These are phyloP conservation scores for Xanthoceras sorbifolium DNA, from an alignment of 345 rosid genomes.

Conservation along the genomic window DNA sequence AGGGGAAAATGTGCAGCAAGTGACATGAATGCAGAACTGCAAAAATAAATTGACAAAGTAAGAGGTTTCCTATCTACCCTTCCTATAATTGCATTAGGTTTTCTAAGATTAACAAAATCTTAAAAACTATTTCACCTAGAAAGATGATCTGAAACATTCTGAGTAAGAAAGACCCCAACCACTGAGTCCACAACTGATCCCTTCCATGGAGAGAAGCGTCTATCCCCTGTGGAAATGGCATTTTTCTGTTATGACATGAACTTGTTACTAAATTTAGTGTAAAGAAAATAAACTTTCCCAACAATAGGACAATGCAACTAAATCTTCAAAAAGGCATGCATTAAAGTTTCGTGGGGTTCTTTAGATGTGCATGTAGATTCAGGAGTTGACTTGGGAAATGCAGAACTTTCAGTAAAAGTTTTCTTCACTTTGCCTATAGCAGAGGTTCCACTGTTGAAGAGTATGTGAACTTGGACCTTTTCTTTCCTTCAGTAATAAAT, in stretches of 20 bases:
- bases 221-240: slow-evolving; percentile 62
- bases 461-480: too few species aligned
- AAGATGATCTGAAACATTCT: slow-evolving; percentile 94
- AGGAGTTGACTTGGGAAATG: too few species aligned
- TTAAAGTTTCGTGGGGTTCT: too few species aligned
- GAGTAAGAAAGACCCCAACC: slow-evolving; percentile 95
- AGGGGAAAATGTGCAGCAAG: slow-evolving; percentile 72
- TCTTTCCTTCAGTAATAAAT: too few species aligned
- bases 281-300: neutral
- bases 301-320: too few species aligned
- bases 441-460: too few species aligned
- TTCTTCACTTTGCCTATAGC: too few species aligned
- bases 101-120: neutral
- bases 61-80: slow-evolving; percentile 16
- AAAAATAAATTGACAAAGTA: slow-evolving; percentile 20
- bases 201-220: slow-evolving; percentile 94
- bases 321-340: too few species aligned
- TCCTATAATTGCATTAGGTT: slow-evolving; percentile 12
- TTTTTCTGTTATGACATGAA: slow-evolving; percentile 21
- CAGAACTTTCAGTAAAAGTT: too few species aligned
- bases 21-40: slow-evolving; percentile 95
- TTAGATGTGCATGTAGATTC: too few species aligned
- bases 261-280: slow-evolving; percentile 10
- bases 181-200: slow-evolving; percentile 98
- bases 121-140: slow-evolving; percentile 64